A percentile compares a stretch with the other conserved stretches of the same genome.
Conservation (phyloP, 495 filamentous ascomycete genomes). For the Penicillium waksmanii region DNA sequence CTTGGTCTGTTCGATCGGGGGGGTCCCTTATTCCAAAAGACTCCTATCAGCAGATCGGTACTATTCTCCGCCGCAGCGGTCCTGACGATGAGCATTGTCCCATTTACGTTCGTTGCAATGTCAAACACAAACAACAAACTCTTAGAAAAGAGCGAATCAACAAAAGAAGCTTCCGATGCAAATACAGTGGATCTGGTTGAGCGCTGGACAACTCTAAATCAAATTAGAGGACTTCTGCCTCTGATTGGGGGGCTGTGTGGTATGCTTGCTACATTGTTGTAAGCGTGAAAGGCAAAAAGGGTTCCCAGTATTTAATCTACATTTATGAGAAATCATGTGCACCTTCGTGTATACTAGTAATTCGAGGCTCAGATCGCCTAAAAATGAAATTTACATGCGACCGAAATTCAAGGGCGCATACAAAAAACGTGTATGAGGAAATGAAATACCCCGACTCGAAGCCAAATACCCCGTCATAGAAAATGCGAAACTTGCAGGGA, state of each 20-base stretch:
- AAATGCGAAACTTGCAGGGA: not conserved
- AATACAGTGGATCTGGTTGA: constrained; percentile 33
- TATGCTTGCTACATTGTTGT: constrained; percentile 16
- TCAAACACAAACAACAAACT: constrained; percentile 30
- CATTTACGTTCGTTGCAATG: constrained; percentile 38
- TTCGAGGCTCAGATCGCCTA: not conserved
- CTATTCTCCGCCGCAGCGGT: constrained; percentile 36
- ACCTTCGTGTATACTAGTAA: not conserved
- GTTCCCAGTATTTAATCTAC: not conserved
- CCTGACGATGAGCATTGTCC: constrained; percentile 42
- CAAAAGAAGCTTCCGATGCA: constrained; percentile 17
- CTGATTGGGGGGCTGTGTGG: constrained; percentile 30
- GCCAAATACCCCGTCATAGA: no score
- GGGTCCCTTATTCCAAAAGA: constrained; percentile 30
- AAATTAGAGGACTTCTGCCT: constrained; percentile 39
- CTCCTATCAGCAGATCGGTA: constrained; percentile 10
- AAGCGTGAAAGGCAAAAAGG: not conserved
- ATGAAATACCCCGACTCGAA: no score
- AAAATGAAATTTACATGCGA: not conserved
- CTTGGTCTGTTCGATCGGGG: constrained; percentile 35
- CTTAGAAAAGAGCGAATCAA: constrained; percentile 19
- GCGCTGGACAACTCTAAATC: constrained; percentile 43
- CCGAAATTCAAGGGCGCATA: no score
- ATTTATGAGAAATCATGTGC: not conserved
- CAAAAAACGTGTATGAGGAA: no score